A percentile compares a stretch with the other conserved stretches of the same genome.
Evolutionary conservation across 768 basidiomycete species (phyloP).

Genomic region (Heimioporus sp.): DNA sequence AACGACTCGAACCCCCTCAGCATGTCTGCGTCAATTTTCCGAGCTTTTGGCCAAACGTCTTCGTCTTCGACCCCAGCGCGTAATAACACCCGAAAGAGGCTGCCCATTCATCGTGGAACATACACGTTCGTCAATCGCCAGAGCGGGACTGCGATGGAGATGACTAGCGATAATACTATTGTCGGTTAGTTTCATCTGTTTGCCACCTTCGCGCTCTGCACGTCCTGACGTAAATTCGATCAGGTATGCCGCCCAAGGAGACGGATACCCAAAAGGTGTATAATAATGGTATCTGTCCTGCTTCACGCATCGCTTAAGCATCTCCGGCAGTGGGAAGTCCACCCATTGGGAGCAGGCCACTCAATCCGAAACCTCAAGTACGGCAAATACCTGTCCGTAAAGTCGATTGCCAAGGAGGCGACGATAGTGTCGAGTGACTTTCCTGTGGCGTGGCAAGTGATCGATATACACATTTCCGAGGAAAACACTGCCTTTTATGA

Average conservation of each 20-base stretch:
- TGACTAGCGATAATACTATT: constrained; percentile 21
- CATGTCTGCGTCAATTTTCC: constrained; percentile 23
- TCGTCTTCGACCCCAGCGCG: constrained; percentile 11
- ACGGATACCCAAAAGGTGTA: constrained; percentile 27
- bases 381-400: constrained; percentile 29
- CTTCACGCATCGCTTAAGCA: neutral
- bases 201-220: neutral
- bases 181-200: constrained; percentile 17
- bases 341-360: constrained; percentile 27
- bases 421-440: constrained; percentile 25
- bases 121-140: constrained; percentile 31
- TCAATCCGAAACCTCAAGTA: constrained; percentile 31
- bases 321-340: constrained; percentile 26
- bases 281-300: neutral
- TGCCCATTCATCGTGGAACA: constrained; percentile 29
- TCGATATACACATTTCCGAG: constrained; percentile 23
- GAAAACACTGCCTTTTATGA: constrained; percentile 29
- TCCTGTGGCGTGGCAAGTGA: constrained; percentile 27
- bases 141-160: constrained; percentile 32
- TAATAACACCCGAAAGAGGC: constrained; percentile 16
- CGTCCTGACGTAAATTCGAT: constrained; percentile 1
- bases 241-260: constrained; percentile 32
- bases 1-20: neutral
- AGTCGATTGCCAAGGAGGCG: constrained; percentile 23
- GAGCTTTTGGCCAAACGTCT: constrained; percentile 17